Conservation (phyloP, 805 yeast genomes). For the Zygosaccharomyces bailii region DNA sequence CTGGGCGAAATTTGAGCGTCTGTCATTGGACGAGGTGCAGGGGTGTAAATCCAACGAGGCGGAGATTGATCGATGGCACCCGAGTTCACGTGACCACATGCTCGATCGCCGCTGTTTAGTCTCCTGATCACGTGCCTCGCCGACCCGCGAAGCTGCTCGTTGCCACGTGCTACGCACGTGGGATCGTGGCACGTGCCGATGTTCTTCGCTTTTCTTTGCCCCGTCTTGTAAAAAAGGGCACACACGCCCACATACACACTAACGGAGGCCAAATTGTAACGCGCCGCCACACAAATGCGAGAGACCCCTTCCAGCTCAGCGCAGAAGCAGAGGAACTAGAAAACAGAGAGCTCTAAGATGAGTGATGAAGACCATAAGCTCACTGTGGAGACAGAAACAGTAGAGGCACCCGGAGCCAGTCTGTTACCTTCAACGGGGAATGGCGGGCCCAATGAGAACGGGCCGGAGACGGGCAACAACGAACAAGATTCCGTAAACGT, state of each 20-base stretch:
- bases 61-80: too few relatives aligned
- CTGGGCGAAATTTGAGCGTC: neutral
- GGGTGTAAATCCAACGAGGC: too few relatives aligned
- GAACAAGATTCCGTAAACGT: neutral
- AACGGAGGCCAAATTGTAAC: neutral
- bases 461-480: neutral
- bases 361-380: conserved; percentile 36
- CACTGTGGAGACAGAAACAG: conserved; percentile 63
- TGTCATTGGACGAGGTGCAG: neutral
- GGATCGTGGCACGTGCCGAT: too few relatives aligned
- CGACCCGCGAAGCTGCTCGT: too few relatives aligned
- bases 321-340: neutral
- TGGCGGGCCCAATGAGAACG: neutral
- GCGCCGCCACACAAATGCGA: neutral
- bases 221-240: neutral
- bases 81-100: neutral
- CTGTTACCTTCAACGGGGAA: conserved; percentile 9
- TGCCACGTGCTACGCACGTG: too few relatives aligned
- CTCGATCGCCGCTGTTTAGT: too few relatives aligned
- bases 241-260: too few relatives aligned
- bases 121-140: neutral
- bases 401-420: conserved; percentile 41
- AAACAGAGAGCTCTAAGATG: conserved; percentile 10
- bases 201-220: neutral
- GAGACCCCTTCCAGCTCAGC: neutral